phyloP scores from a whole-genome alignment of 345 rosid genomes.

The Citropsis articulata region DNA sequence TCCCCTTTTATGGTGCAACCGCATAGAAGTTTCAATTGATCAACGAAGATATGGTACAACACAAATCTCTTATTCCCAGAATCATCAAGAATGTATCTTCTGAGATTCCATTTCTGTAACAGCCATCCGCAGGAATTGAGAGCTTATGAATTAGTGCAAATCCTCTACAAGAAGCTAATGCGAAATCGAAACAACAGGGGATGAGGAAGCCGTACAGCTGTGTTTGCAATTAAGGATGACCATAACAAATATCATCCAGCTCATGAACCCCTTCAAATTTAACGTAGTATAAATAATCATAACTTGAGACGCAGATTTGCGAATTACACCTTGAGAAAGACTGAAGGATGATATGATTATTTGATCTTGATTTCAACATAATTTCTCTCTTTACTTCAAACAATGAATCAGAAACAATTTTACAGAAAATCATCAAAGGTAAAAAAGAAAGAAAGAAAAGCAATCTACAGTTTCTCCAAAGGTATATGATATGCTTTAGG shows the following conservation, averaged over 20 bases:
- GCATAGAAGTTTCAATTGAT: neutral
- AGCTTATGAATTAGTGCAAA: neutral
- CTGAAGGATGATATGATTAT: neutral
- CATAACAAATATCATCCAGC: no score
- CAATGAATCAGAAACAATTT: neutral
- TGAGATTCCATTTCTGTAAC: neutral
- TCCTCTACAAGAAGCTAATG: neutral
- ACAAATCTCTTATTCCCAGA: neutral
- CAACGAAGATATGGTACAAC: neutral
- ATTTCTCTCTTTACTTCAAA: neutral
- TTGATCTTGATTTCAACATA: neutral
- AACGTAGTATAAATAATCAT: neutral
- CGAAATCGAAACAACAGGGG: no score
- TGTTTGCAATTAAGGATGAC: no score
- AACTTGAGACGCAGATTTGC: neutral
- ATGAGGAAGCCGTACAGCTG: no score
- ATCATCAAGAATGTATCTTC: neutral
- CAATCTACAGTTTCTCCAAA: conserved; percentile 9
- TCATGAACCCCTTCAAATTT: no score
- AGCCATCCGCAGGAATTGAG: neutral
- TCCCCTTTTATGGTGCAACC: neutral
- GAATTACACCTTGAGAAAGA: neutral
- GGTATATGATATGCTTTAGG: conserved; percentile 2
- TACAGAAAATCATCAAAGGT: neutral
- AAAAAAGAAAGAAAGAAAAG: neutral